Evolutionary conservation across 352 stramenopile genomes (phyloP).

Genomic region (Phytophthora fragariaefolia): DNA sequence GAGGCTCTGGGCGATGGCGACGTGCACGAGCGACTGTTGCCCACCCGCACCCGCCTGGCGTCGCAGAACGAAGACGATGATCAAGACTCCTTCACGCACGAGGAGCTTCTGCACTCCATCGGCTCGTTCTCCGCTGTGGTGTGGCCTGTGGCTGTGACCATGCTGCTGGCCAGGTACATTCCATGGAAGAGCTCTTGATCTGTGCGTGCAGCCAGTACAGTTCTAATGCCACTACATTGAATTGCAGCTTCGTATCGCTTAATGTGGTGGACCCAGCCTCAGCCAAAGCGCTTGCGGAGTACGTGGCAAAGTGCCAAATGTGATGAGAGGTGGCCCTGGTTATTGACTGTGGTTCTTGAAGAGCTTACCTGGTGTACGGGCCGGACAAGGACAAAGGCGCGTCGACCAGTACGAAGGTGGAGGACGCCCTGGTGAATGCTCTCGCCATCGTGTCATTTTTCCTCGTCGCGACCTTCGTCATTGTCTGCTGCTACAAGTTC

Average conservation of each 20-base stretch:
- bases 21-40: constrained; percentile 58
- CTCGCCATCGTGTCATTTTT: constrained; percentile 92
- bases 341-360: constrained; percentile 27
- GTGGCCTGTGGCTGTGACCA: constrained; percentile 80
- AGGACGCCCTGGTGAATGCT: constrained; percentile 85
- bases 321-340: neutral
- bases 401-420: constrained; percentile 73
- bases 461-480: constrained; percentile 88
- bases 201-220: neutral
- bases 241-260: constrained; percentile 75
- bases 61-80: constrained; percentile 36
- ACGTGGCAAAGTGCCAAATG: constrained; percentile 21
- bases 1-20: constrained; percentile 34
- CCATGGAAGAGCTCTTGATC: neutral
- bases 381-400: constrained; percentile 58
- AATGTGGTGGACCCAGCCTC: constrained; percentile 83
- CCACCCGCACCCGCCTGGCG: constrained; percentile 7
- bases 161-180: constrained; percentile 78
- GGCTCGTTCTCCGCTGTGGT: constrained; percentile 87
- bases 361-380: constrained; percentile 82
- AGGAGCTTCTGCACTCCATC: constrained; percentile 86
- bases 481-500: constrained; percentile 93
- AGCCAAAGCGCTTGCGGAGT: constrained; percentile 76
- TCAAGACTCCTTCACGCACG: constrained; percentile 65
- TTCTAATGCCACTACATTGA: constrained; percentile 3